Base-by-base conservation (phyloP, 768 basidiomycete genomes). In the Sarcodon sp. region DNA sequence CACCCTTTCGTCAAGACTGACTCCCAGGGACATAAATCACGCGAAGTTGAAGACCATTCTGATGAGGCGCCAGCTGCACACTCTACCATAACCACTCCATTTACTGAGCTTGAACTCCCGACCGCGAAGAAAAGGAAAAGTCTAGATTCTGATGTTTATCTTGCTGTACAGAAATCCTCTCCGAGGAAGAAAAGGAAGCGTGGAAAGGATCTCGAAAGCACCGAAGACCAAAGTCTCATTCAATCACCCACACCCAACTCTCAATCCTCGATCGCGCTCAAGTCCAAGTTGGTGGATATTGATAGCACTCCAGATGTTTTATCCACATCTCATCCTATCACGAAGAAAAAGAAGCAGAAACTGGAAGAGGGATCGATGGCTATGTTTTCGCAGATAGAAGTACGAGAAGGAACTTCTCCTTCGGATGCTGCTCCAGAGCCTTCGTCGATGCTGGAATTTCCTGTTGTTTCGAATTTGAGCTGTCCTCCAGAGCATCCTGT, bases 41-140 rank as follows among this genome's bases (percentile, higher is more conserved):
- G 57, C 50, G 63, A 59, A 21, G 56, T 52, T 35, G 38, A 46
- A 27, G 52, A 47, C 50, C 12, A 3, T 15, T 8, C 45, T 33
- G 38, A 12, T n/a, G 13, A 44, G 11, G 33, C 21, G 21, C 21
- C 21, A 27, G 21, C 21, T 27, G 2, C 21, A 2, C 21, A 27
- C 21, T 27, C 21, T 27, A 27, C 4, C 21, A 27, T 27, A 27
- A 27, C 21, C 4, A 27, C 21, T 27, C 21, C 21, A 27, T 27
- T 27, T 27, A 27, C 21, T 27, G 21, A 27, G 21, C 21, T 4
- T 27, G 21, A 27, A 27, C 21, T 27, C 4, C 21, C 21, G 21
- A 27, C 21, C 21, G 21, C 21, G 21, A 27, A 2, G 21, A 27
- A 27, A 27, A 27, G 21, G 21, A 27, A 27, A 27, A 27, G 21